A percentile compares a stretch with the other conserved stretches of the same genome.
phyloP scores from a whole-genome alignment of 2,329 filamentous ascomycete genomes.

The Verticillium longisporum region DNA sequence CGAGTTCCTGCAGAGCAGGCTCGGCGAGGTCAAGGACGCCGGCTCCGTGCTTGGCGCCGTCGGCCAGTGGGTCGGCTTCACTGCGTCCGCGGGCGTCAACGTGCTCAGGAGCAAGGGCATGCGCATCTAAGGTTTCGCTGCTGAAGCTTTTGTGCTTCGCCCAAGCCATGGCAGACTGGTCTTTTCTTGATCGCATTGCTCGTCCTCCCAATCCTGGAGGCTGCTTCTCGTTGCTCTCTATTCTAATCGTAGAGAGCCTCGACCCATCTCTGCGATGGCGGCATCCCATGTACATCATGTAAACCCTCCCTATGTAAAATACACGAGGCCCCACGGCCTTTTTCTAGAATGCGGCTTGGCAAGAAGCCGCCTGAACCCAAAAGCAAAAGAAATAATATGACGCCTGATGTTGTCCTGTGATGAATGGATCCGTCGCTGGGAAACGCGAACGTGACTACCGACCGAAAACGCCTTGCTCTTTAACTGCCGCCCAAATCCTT shows the following conservation, averaged over 20 bases:
- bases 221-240: too few species aligned
- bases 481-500: not conserved
- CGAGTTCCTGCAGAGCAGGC: constrained; percentile 68
- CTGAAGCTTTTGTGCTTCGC: not conserved
- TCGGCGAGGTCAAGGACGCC: constrained; percentile 61
- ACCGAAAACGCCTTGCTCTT: not conserved
- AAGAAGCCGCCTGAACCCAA: not conserved
- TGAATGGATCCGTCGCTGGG: not conserved
- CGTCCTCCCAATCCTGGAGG: too few species aligned
- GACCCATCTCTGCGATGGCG: constrained; percentile 1
- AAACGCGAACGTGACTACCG: not conserved
- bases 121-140: constrained; percentile 49
- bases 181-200: not conserved
- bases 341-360: not conserved
- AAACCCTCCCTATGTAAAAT: not conserved
- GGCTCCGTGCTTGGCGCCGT: constrained; percentile 57
- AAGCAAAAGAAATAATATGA: not conserved
- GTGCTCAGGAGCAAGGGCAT: constrained; percentile 82
- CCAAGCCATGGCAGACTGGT: not conserved
- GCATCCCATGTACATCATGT: not conserved
- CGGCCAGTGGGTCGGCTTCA: constrained; percentile 76
- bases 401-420: not conserved
- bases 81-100: constrained; percentile 69
- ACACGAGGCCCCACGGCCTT: not conserved
- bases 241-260: too few species aligned